A percentile compares a stretch with the other conserved stretches of the same genome.
Conservation (phyloP, 2,329 filamentous ascomycete species). For the Knoxdaviesia proteae region DNA sequence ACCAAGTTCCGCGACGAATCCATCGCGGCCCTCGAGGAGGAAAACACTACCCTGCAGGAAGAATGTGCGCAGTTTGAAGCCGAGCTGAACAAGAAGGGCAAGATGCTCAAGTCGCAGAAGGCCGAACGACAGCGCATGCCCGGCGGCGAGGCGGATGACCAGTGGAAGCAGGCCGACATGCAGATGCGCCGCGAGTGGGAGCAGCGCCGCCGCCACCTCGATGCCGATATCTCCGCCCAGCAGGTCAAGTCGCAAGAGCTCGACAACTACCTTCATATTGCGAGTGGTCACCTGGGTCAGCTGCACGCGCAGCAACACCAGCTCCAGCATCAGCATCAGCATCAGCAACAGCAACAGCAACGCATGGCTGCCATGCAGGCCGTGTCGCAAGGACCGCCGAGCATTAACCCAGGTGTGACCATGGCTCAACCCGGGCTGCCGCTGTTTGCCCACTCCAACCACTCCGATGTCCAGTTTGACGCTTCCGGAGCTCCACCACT, state of each 20-base stretch:
- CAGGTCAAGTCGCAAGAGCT: conserved; percentile 13
- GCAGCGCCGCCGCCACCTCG: conserved; percentile 14
- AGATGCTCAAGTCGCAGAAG: conserved; percentile 52
- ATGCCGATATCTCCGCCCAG: no score
- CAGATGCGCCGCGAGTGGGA: conserved; percentile 36
- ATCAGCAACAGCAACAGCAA: conserved; percentile 24
- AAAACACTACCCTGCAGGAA: conserved; percentile 41
- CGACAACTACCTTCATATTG: conserved; percentile 12
- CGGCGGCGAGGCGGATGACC: conserved; percentile 38
- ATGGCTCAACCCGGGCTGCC: conserved; percentile 1
- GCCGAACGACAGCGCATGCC: conserved; percentile 43
- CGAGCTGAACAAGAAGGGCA: conserved; percentile 43
- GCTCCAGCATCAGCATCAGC: conserved; percentile 18
- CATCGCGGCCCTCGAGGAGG: conserved; percentile 27
- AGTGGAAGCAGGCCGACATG: conserved; percentile 27
- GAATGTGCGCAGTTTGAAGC: conserved; percentile 46
- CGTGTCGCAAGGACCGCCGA: conserved; percentile 7
- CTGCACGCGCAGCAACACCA: conserved; percentile 25
- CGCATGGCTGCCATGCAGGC: conserved; percentile 5
- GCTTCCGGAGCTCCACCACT: no score
- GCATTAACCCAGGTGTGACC: conserved; percentile 25
- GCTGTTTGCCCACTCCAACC: no score
- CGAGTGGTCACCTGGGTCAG: conserved; percentile 15
- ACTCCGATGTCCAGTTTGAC: no score
- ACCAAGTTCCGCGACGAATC: conserved; percentile 29